A percentile compares a stretch with the other conserved stretches of the same genome.
Evolutionary conservation across 1,139 yeast genomes (phyloP).

Genomic region (Yamadazyma dushanensis): DNA sequence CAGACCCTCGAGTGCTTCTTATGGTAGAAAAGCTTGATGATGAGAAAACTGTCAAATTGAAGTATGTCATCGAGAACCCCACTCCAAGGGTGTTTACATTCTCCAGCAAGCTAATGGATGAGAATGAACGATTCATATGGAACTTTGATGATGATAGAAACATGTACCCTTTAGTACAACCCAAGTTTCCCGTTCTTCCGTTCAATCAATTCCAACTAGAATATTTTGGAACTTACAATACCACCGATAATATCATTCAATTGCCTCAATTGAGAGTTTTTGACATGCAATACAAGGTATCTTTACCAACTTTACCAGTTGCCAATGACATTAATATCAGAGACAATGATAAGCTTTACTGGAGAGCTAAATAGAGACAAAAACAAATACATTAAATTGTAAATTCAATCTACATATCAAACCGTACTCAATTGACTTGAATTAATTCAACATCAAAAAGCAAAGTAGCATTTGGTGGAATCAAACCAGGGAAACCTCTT

Average conservation of each 20-base stretch:
- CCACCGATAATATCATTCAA: conserved; percentile 22
- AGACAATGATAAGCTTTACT: conserved; percentile 20
- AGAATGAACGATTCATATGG: conserved; percentile 26
- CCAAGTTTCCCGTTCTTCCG: conserved; percentile 59
- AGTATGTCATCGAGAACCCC: conserved; percentile 69
- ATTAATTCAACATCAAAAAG: conserved; percentile 90
- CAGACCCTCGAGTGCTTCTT: conserved; percentile 69
- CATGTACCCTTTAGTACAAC: conserved; percentile 27
- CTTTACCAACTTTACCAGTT: conserved; percentile 55
- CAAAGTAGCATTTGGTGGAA: conserved; percentile 94
- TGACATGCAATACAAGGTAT: conserved; percentile 67
- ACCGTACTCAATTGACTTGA: conserved; percentile 59
- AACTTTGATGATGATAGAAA: conserved; percentile 27
- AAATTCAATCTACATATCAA: background rate
- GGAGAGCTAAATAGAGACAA: conserved; percentile 11
- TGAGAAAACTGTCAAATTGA: conserved; percentile 27
- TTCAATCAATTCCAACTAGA: conserved; percentile 51
- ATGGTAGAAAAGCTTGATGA: conserved; percentile 21
- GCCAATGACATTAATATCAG: conserved; percentile 26
- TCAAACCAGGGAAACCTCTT: conserved; percentile 93
- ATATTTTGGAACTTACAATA: conserved; percentile 30
- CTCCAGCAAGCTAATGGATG: conserved; percentile 41
- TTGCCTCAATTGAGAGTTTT: conserved; percentile 61
- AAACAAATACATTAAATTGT: background rate
- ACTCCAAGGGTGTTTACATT: conserved; percentile 68